These are phyloP conservation scores for Mucor lusitanicus DNA, from an alignment of 371 early-diverging fungal genomes.

Conservation along the genomic window DNA sequence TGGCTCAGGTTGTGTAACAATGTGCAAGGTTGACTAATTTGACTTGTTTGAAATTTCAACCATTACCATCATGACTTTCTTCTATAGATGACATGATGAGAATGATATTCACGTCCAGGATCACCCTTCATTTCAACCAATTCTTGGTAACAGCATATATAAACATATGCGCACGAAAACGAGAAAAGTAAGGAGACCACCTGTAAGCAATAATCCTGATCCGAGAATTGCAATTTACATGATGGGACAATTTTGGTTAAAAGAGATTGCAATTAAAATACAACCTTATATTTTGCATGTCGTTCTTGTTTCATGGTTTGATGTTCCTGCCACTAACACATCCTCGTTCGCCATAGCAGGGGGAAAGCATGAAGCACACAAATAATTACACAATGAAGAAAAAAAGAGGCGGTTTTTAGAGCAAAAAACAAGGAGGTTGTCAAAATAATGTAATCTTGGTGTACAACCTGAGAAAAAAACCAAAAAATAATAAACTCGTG, in stretches of 20 bases:
- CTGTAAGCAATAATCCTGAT: not conserved
- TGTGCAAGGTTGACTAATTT: constrained; percentile 18
- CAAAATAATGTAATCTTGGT: constrained; percentile 9
- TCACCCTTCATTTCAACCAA: not conserved
- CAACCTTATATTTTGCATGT: not conserved
- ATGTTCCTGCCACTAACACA: no score
- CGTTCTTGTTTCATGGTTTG: not conserved
- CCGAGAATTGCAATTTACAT: not conserved
- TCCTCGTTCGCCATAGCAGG: no score
- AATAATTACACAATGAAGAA: not conserved
- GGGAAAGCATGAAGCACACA: not conserved
- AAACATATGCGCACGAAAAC: not conserved
- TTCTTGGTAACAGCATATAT: not conserved
- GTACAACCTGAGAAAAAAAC: constrained; percentile 7
- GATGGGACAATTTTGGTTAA: not conserved
- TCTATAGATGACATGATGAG: not conserved
- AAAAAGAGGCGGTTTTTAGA: not conserved
- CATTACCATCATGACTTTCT: not conserved
- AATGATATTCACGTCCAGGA: not conserved
- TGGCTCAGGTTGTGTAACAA: constrained; percentile 13
- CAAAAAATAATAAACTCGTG: constrained; percentile 16
- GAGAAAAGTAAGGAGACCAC: not conserved
- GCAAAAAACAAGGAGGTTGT: constrained; percentile 9
- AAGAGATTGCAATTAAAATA: not conserved
- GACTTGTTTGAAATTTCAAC: not conserved